phyloP scores from a whole-genome alignment of 2,329 filamentous ascomycete genomes.

The Trichoderma guizhouense region DNA sequence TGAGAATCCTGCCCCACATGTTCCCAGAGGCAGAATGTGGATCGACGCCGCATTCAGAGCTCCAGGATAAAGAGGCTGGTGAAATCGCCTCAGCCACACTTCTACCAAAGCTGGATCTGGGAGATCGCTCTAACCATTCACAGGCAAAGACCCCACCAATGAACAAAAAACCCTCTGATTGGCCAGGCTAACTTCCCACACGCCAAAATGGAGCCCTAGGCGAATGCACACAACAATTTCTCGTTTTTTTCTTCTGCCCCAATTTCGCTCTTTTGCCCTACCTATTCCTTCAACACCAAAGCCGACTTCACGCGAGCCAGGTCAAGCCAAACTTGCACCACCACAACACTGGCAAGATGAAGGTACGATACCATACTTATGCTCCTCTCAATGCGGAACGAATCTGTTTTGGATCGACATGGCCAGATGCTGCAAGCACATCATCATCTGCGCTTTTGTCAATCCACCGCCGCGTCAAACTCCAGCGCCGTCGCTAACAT shows the following conservation, averaged over 20 bases:
- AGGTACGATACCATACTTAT: slow-evolving; percentile 34
- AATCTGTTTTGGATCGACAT: not conserved
- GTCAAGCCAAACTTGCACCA: slow-evolving; percentile 46
- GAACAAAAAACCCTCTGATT: slow-evolving; percentile 29
- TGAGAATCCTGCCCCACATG: not conserved
- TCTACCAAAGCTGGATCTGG: slow-evolving; percentile 20
- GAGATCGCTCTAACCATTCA: not conserved
- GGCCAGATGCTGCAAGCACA: not conserved
- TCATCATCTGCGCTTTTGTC: too few species aligned
- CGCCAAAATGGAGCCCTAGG: slow-evolving; percentile 38
- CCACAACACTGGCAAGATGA: slow-evolving; percentile 46
- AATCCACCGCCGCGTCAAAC: not conserved
- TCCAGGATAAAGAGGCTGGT: not conserved
- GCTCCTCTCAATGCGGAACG: not conserved
- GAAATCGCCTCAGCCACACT: slow-evolving; percentile 13
- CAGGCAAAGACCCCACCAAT: not conserved
- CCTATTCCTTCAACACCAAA: slow-evolving; percentile 32
- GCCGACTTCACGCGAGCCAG: slow-evolving; percentile 36
- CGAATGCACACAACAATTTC: slow-evolving; percentile 37
- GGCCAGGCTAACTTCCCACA: slow-evolving; percentile 25
- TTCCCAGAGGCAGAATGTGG: not conserved
- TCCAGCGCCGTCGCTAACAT: slow-evolving; percentile 32
- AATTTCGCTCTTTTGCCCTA: slow-evolving; percentile 29
- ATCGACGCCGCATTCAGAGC: not conserved
- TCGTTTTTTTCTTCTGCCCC: slow-evolving; percentile 37